phyloP scores from a whole-genome alignment of 345 rosid genomes.

The Lepidium africanum region DNA sequence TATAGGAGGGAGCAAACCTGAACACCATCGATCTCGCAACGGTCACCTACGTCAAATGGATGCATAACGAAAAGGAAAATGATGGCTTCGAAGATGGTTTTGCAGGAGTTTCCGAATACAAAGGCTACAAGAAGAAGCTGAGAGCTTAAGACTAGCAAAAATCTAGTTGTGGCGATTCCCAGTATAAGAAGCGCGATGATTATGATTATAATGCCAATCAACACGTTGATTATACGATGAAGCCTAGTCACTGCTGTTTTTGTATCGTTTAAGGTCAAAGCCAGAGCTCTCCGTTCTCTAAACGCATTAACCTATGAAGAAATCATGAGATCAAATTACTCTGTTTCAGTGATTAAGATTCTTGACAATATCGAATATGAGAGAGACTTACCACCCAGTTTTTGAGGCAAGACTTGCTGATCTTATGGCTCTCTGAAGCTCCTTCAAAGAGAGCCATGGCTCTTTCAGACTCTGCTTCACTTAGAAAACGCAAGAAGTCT shows the following conservation, averaged over 20 bases:
- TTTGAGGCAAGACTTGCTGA: slow-evolving; percentile 55
- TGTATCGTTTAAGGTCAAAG: slow-evolving; percentile 63
- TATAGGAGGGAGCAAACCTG: slow-evolving; percentile 35
- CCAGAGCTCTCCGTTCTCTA: slow-evolving; percentile 60
- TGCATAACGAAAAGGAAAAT: slow-evolving; percentile 81
- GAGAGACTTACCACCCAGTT: slow-evolving; percentile 67
- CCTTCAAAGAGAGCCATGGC: slow-evolving; percentile 70
- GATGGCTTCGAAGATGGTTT: slow-evolving; percentile 75
- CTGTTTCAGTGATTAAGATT: not conserved
- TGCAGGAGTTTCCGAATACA: slow-evolving; percentile 73
- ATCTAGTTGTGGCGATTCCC: slow-evolving; percentile 58
- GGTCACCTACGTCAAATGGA: slow-evolving; percentile 81
- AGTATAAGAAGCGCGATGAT: slow-evolving; percentile 52
- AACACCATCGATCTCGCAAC: slow-evolving; percentile 68
- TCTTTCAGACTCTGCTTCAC: slow-evolving; percentile 55
- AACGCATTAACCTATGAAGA: slow-evolving; percentile 53
- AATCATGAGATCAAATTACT: not conserved
- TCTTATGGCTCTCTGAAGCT: slow-evolving; percentile 43
- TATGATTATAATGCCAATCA: slow-evolving; percentile 41
- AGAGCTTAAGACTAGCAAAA: slow-evolving; percentile 48
- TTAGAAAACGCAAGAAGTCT: slow-evolving; percentile 63
- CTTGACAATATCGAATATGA: not conserved
- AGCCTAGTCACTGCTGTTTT: slow-evolving; percentile 70
- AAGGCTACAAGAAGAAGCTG: slow-evolving; percentile 63
- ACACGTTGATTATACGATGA: slow-evolving; percentile 59